Conservation (phyloP, 1,284 basidiomycete genomes). For the Phlebopus sp. region DNA sequence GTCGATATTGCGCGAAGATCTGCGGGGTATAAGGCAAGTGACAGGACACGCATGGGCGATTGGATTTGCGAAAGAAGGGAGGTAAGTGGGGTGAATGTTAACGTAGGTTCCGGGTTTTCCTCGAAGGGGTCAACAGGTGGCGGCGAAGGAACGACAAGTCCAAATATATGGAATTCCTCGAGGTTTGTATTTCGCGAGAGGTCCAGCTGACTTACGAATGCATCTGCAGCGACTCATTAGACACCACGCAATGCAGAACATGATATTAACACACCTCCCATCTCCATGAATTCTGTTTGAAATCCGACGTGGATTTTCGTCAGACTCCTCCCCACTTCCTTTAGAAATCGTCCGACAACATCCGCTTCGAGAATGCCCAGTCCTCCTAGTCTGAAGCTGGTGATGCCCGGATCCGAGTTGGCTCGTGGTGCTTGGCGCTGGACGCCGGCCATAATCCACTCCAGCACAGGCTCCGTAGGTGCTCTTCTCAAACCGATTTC, state of each 20-base stretch:
- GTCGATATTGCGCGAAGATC: slow-evolving; percentile 28
- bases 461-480: slow-evolving; percentile 22
- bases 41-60: slow-evolving; percentile 30
- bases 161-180: slow-evolving; percentile 33
- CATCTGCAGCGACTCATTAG: slow-evolving; percentile 13
- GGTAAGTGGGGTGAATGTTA: slow-evolving; percentile 24
- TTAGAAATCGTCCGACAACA: slow-evolving; percentile 26
- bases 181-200: slow-evolving; percentile 24
- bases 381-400: slow-evolving; percentile 29
- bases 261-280: slow-evolving; percentile 24
- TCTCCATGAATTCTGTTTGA: slow-evolving; percentile 29
- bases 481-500: slow-evolving; percentile 28
- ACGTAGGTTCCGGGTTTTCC: slow-evolving; percentile 9
- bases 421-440: slow-evolving; percentile 11
- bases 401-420: slow-evolving; percentile 11
- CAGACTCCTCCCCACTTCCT: slow-evolving; percentile 17
- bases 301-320: slow-evolving; percentile 31
- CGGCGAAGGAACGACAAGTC: slow-evolving; percentile 31
- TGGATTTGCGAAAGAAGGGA: slow-evolving; percentile 23
- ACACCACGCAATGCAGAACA: slow-evolving; percentile 6
- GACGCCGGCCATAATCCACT: slow-evolving; percentile 26
- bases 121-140: slow-evolving; percentile 24
- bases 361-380: slow-evolving; percentile 26
- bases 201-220: slow-evolving; percentile 26
- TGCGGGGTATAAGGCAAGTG: slow-evolving; percentile 30